These are phyloP conservation scores for Neofusicoccum ribis DNA, from an alignment of 2,329 filamentous ascomycete species.

Conservation along the genomic window DNA sequence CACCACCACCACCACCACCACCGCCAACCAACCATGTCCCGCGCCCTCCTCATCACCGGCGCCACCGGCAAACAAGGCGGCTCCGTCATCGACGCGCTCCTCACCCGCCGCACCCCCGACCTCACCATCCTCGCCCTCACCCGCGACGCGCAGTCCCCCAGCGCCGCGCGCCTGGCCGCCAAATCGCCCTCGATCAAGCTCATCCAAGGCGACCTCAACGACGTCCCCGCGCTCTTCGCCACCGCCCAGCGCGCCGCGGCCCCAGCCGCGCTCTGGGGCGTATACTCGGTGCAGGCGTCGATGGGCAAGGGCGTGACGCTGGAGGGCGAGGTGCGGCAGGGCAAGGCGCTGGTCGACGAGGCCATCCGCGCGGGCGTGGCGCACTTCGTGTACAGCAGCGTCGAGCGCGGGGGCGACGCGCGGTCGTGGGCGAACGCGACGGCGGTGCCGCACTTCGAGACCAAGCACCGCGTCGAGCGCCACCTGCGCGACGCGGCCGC, in stretches of 20 bases:
- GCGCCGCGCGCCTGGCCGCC: constrained; percentile 49
- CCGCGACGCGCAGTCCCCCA: constrained; percentile 50
- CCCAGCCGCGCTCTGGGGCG: constrained; percentile 29
- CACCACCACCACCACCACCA: too few species aligned
- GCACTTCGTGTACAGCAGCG: too few species aligned
- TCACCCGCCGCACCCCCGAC: constrained; percentile 31
- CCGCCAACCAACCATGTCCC: constrained; percentile 28
- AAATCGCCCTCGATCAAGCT: constrained; percentile 51
- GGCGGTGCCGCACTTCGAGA: too few species aligned
- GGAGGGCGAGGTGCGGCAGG: too few species aligned
- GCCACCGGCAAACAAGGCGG: constrained; percentile 49
- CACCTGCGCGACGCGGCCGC: too few species aligned
- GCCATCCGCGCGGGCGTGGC: too few species aligned
- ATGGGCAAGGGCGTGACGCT: too few species aligned
- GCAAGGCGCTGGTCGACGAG: too few species aligned
- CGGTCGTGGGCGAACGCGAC: too few species aligned
- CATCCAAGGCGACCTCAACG: constrained; percentile 56
- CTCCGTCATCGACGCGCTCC: constrained; percentile 41
- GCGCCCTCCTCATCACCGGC: too few species aligned
- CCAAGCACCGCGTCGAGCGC: too few species aligned
- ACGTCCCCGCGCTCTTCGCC: constrained; percentile 51
- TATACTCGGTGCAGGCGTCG: constrained; percentile 1
- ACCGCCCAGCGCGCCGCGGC: constrained; percentile 29
- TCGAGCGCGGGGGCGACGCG: too few species aligned
- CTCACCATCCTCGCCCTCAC: constrained; percentile 59